phyloP scores from a whole-genome alignment of 192 early-diverging fungal species.

The Polychytrium aggregatum region DNA sequence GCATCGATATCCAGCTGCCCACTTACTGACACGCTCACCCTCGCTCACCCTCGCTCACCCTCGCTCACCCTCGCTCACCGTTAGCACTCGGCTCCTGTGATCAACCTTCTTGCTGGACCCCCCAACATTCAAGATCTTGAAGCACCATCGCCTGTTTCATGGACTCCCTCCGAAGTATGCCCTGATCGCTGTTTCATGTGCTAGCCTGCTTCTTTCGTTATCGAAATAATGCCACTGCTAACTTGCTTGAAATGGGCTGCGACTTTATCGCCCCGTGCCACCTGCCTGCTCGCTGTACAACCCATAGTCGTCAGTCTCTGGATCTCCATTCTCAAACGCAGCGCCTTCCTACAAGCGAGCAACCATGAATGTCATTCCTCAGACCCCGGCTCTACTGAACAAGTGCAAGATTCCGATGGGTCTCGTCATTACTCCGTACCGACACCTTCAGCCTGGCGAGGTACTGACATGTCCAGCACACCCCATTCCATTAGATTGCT shows the following conservation, averaged over 20 bases:
- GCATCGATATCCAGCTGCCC: no score
- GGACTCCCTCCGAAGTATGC: conserved; percentile 6
- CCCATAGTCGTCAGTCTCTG: conserved; percentile 29
- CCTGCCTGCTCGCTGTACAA: conserved; percentile 3
- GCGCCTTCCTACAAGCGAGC: conserved; percentile 73
- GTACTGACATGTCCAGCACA: no score
- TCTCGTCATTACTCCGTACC: conserved; percentile 81
- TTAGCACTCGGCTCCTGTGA: no score
- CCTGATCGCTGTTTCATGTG: background rate
- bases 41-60: no score
- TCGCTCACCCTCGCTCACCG: no score
- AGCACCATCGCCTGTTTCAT: conserved; percentile 3
- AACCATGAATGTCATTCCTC: conserved; percentile 83
- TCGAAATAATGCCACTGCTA: conserved; percentile 4
- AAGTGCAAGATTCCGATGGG: conserved; percentile 88
- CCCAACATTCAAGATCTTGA: conserved; percentile 8
- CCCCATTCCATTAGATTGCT: no score
- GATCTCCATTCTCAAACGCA: conserved; percentile 47
- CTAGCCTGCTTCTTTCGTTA: no score
- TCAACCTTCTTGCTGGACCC: conserved; percentile 20
- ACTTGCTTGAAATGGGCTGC: conserved; percentile 8
- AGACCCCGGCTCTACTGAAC: conserved; percentile 64
- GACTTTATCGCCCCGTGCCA: background rate
- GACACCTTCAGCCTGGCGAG: conserved; percentile 59
- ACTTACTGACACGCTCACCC: no score